Evolutionary conservation across 495 filamentous ascomycete genomes (phyloP), one percentile per base, ranked within the genome.

Genomic region (Xylaria castorea): DNA sequence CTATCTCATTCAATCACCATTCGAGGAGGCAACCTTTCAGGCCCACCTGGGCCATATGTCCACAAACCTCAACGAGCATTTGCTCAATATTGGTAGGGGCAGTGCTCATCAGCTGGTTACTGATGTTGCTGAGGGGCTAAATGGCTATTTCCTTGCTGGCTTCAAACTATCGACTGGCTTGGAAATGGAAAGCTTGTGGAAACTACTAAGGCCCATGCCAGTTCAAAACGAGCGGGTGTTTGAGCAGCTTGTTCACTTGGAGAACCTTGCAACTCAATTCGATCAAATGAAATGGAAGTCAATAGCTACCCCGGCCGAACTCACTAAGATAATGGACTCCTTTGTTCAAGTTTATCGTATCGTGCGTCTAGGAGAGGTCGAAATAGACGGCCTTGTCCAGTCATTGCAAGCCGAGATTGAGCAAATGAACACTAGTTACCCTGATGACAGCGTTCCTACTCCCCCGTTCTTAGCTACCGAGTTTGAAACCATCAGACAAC

Each of bases 131-230:
- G 74, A 73, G 5, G 78, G 73, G 8, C 75, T 87, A 2, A 77
- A 85, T 34, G 78, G 78, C 6, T 82, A 81, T 51, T 88, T 89
- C 53, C 75, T 79, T 2, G 78, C 83, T 16, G 85, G 82, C 3
- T 89, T 89, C 76, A 88, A 90, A 57, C 82, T 96, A 8, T 88
- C 84, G 0, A 95, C 90, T 3, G 95, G 95, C 2, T 85, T 94
- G 22, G 91, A 89, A 72, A 97, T 98, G 93, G 93, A 97, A 77
- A 81, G 80, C 34, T 85, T 98, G 1, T 99, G 96, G 96, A 86
- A 86, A 48, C 73, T 81, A 0, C 89, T 95, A 74, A 87, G 90
- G 74, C 94, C 94, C 16, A 76, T 81, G 44, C 82, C 85, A 1
- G 81, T 87, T 9, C 75, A 78, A 2, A 77, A 79, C 48, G 71